Evolutionary conservation across 2,329 filamentous ascomycete species (phyloP).

Genomic region (Arthrinium puccinioides): DNA sequence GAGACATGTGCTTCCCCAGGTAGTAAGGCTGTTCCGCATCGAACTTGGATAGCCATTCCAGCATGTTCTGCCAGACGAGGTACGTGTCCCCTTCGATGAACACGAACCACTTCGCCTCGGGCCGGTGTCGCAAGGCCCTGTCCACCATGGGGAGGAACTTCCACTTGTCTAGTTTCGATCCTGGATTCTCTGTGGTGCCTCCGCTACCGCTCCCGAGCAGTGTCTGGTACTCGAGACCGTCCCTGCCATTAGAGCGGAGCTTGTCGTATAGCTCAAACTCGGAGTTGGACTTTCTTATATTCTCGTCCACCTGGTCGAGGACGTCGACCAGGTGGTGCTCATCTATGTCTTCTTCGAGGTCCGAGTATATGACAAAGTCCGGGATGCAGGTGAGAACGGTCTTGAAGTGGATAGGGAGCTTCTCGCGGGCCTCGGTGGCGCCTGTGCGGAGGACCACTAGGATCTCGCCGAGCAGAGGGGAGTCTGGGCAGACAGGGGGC

Average conservation of each 20-base stretch:
- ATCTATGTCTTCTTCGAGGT: conserved; percentile 43
- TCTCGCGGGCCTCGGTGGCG: conserved; percentile 47
- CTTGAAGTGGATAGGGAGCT: conserved; percentile 45
- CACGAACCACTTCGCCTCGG: conserved; percentile 48
- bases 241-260: conserved; percentile 31
- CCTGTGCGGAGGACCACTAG: conserved; percentile 52
- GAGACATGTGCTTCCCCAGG: conserved; percentile 45
- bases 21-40: conserved; percentile 41
- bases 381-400: conserved; percentile 50
- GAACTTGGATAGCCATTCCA: conserved; percentile 44
- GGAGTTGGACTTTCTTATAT: conserved; percentile 27
- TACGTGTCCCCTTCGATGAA: conserved; percentile 55
- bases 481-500: background rate
- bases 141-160: conserved; percentile 50
- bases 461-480: conserved; percentile 30
- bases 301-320: conserved; percentile 33
- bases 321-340: conserved; percentile 43
- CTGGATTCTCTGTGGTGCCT: conserved; percentile 18
- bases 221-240: conserved; percentile 25
- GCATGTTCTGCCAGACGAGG: conserved; percentile 42
- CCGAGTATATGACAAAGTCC: conserved; percentile 50
- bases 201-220: background rate
- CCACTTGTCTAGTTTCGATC: conserved; percentile 49
- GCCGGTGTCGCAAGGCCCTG: conserved; percentile 29
- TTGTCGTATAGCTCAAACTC: conserved; percentile 46